These are phyloP conservation scores for Pleurotus salmoneostramineus DNA, from an alignment of 768 basidiomycete species.

Conservation along the genomic window DNA sequence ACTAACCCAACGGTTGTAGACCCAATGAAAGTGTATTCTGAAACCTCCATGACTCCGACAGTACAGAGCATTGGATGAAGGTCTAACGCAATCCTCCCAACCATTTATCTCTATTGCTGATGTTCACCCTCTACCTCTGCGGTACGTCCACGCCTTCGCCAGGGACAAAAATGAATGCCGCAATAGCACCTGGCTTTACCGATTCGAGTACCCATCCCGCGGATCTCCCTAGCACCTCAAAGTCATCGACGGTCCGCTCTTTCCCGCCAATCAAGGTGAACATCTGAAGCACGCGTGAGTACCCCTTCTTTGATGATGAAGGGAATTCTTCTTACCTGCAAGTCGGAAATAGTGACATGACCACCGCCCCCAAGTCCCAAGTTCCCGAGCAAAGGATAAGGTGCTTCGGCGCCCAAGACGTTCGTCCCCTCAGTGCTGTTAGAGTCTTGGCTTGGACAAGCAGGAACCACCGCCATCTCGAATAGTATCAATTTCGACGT, in stretches of 20 bases:
- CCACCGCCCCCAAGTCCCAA: constrained; percentile 13
- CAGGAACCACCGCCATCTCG: constrained; percentile 28
- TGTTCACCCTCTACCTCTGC: too few relatives aligned
- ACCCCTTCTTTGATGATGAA: background rate
- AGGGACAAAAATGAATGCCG: background rate
- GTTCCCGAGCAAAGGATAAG: constrained; percentile 18
- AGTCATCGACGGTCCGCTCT: background rate
- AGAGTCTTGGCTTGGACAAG: constrained; percentile 10
- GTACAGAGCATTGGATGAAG: too few relatives aligned
- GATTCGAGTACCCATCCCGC: background rate
- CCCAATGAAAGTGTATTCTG: background rate
- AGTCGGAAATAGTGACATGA: background rate
- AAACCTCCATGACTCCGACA: too few relatives aligned
- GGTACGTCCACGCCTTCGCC: background rate
- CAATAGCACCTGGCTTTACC: constrained; percentile 2
- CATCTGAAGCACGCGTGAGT: background rate
- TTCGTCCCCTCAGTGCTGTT: constrained; percentile 6
- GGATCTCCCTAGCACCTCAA: background rate
- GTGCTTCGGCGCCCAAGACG: constrained; percentile 1
- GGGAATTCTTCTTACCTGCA: background rate
- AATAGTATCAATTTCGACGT: constrained; percentile 32
- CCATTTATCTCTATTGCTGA: too few relatives aligned
- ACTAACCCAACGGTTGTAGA: background rate
- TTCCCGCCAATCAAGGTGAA: background rate
- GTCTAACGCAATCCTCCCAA: background rate